Evolutionary conservation across 192 early-diverging fungal species (phyloP).

Genomic region (Rhizophlyctis rosea): DNA sequence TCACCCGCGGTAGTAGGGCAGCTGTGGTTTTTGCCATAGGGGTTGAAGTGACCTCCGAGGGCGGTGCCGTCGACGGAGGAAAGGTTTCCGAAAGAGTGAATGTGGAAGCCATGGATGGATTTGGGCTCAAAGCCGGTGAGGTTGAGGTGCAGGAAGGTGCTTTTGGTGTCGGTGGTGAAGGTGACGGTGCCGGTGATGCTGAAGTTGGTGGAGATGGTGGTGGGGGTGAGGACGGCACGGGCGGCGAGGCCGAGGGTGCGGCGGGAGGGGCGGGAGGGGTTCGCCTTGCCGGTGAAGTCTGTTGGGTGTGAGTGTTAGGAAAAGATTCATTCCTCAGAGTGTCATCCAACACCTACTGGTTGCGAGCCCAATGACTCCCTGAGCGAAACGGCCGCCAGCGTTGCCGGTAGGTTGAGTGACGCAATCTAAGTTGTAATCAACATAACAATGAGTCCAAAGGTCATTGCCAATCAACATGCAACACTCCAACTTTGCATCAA

Average conservation of each 20-base stretch:
- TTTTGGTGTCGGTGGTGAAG: neutral
- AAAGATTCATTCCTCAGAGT: neutral
- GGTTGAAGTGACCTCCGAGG: slow-evolving; percentile 31
- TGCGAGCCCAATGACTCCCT: slow-evolving; percentile 76
- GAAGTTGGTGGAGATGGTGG: neutral
- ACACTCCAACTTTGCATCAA: too few species aligned
- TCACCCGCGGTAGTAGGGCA: neutral
- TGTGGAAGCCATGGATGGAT: slow-evolving; percentile 23
- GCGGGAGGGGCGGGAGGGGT: neutral
- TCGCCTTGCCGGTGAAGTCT: neutral
- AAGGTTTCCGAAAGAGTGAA: slow-evolving; percentile 31
- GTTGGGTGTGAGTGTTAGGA: neutral
- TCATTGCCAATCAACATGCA: too few species aligned
- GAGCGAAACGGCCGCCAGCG: slow-evolving; percentile 74
- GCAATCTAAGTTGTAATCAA: slow-evolving; percentile 73
- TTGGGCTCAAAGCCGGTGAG: slow-evolving; percentile 12
- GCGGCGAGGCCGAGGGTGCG: neutral
- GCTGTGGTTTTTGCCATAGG: slow-evolving; percentile 23
- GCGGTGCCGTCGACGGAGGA: slow-evolving; percentile 5
- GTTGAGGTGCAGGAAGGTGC: slow-evolving; percentile 4
- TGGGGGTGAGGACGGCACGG: neutral
- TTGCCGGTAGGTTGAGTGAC: slow-evolving; percentile 79
- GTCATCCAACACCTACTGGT: neutral
- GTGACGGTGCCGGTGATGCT: neutral
- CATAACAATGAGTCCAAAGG: neutral